Evolutionary conservation across 2,329 filamentous ascomycete genomes (phyloP).

Genomic region (Penicillium sp.): DNA sequence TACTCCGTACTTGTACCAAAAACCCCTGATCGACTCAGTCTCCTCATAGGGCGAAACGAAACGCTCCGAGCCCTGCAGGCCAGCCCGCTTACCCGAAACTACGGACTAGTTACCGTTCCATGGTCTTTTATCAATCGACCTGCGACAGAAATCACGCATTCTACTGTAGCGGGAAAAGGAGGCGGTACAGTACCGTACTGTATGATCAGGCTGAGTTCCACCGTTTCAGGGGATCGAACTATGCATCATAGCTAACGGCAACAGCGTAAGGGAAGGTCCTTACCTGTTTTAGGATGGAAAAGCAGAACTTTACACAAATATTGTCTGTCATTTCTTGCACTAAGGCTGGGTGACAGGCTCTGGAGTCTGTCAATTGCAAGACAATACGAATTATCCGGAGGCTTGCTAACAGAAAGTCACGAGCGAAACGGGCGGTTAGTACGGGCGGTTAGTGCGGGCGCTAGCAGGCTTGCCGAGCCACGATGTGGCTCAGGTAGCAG

Average conservation of each 20-base stretch:
- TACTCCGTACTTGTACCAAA: neutral
- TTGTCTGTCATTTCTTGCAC: no score
- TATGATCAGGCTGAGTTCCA: no score
- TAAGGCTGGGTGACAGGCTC: no score
- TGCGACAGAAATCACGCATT: neutral
- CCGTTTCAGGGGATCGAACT: no score
- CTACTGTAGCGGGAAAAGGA: neutral
- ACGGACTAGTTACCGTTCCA: no score
- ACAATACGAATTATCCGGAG: no score
- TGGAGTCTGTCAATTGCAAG: no score
- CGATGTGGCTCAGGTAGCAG: constrained; percentile 17
- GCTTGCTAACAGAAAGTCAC: neutral
- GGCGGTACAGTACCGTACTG: neutral
- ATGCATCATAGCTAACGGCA: no score
- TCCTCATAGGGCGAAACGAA: neutral
- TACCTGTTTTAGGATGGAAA: no score
- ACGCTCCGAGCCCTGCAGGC: neutral
- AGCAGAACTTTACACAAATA: no score
- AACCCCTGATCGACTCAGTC: neutral
- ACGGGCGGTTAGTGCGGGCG: neutral
- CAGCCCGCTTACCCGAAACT: neutral
- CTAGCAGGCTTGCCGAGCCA: constrained; percentile 14
- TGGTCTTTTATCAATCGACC: no score
- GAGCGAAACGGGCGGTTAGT: neutral
- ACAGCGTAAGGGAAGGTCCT: no score